Percentiles rank a stretch among this genome's conserved stretches.
These are phyloP conservation scores for Aspergillus sojae DNA, from an alignment of 2,329 filamentous ascomycete species.

Conservation along the genomic window DNA sequence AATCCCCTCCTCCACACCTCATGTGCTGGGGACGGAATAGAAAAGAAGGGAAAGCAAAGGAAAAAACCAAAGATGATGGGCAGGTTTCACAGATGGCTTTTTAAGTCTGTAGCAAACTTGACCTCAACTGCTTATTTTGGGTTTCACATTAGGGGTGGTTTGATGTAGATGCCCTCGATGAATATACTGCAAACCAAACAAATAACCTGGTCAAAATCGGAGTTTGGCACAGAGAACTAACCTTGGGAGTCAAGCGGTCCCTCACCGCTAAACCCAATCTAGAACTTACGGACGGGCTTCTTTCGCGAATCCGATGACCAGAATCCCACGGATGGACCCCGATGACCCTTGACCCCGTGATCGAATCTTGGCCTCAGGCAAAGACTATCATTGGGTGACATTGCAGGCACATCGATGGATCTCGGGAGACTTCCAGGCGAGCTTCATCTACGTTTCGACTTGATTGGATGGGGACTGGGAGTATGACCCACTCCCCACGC, in stretches of 20 bases:
- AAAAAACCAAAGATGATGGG: not conserved
- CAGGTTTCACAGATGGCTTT: not conserved
- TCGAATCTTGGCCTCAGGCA: slow-evolving; percentile 3
- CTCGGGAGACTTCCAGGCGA: slow-evolving; percentile 7
- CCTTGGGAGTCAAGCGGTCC: slow-evolving; percentile 13
- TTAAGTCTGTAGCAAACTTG: not conserved
- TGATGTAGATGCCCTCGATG: not conserved
- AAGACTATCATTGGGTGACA: not conserved
- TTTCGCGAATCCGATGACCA: not conserved
- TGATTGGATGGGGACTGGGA: not conserved
- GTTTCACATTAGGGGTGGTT: not conserved
- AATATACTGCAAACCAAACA: not conserved
- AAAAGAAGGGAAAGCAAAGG: not conserved
- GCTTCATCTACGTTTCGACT: not conserved
- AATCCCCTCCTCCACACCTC: not conserved
- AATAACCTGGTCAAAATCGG: not conserved
- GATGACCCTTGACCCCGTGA: slow-evolving; percentile 9
- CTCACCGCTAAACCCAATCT: slow-evolving; percentile 6
- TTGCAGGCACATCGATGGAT: slow-evolving; percentile 9
- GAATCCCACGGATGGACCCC: slow-evolving; percentile 3
- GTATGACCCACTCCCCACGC: slow-evolving; percentile 3
- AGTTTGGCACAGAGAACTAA: slow-evolving; percentile 1
- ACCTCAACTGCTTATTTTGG: not conserved
- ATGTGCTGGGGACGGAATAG: not conserved
- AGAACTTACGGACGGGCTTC: slow-evolving; percentile 3